Evolutionary conservation across 345 rosid genomes (phyloP), one percentile per base, ranked within the genome.

Genomic region (Noccaea caerulescens): DNA sequence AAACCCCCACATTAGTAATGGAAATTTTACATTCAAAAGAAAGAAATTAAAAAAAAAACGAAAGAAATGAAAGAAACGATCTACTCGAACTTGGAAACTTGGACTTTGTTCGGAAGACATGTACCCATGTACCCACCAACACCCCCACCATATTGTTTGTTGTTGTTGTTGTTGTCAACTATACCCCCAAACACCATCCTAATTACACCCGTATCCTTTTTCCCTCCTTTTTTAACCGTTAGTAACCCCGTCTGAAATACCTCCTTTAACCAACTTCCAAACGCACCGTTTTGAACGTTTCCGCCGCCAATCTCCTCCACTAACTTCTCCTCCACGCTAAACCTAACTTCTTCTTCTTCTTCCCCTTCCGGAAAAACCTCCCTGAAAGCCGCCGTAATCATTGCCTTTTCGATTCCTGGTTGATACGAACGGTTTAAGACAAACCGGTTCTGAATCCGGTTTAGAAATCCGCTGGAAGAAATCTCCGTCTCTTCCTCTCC

Each of bases 211-310:
- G 62, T 77, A 77, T 72, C 80, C 77, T 66, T 66, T 58, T 70
- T 44, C 80, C 76, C 68, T 8, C 80, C 68, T 5, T 57, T 71
- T 77, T 71, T 71, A 50, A 77, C 80, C 77, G 72, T 77, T 71
- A 64, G 44, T 77, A 77, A 71, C 72, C 76, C 76, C 75, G 82
- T 82, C 79, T 87, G 81, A 56, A 90, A 88, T 33, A 87, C 81
- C 68, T 83, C 88, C 80, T 81, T 81, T 43, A 88, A 72, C 98
- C 98, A 92, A 53, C 85, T 82, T 34, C 78, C 96, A 79, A 92
- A 78, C 81, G 80, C 72, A 42, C 84, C 81, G 68, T 79, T 76
- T 18, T 76, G 60, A 63, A 78, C 73, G 32, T 49, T 53, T 58
- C 85, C 82, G 0, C 47, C 80, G 2, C 47, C 5, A 33, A 90